These are phyloP conservation scores for Ascochyta clinopodiicola DNA, from an alignment of 2,329 filamentous ascomycete species.

Conservation along the genomic window DNA sequence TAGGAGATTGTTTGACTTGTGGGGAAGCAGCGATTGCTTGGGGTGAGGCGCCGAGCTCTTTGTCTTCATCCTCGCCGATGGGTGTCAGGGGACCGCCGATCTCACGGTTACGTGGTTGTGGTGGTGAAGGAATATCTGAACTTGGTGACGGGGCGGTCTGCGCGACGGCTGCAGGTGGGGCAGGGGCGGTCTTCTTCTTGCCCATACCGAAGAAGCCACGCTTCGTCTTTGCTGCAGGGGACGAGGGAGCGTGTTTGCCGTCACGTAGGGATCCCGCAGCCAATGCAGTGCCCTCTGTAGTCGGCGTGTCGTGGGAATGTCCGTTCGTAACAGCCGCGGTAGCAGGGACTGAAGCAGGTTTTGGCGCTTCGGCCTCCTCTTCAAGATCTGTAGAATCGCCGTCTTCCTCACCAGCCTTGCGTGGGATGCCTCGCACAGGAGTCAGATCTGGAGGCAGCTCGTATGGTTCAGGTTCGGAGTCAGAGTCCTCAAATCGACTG, in stretches of 20 bases:
- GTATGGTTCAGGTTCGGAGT: constrained; percentile 62
- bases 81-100: constrained; percentile 38
- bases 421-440: constrained; percentile 67
- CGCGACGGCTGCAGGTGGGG: constrained; percentile 34
- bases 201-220: constrained; percentile 61
- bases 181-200: constrained; percentile 62
- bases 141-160: constrained; percentile 22
- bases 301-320: constrained; percentile 17
- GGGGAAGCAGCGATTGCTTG: constrained; percentile 16
- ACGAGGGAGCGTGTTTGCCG: constrained; percentile 44
- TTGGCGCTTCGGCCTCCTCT: constrained; percentile 49
- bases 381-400: constrained; percentile 63
- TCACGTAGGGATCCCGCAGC: constrained; percentile 50
- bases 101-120: constrained; percentile 34
- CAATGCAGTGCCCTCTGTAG: constrained; percentile 40
- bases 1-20: constrained; percentile 39
- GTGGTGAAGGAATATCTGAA: constrained; percentile 39
- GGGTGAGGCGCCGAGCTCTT: constrained; percentile 19
- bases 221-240: constrained; percentile 47
- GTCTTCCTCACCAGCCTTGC: constrained; percentile 61
- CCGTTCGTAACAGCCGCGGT: constrained; percentile 18
- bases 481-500: constrained; percentile 58
- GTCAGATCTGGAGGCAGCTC: constrained; percentile 50
- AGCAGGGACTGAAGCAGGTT: constrained; percentile 54
- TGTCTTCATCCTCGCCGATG: constrained; percentile 44